Conservation (phyloP, 768 basidiomycete species). For the Psilocybe cubensis region DNA sequence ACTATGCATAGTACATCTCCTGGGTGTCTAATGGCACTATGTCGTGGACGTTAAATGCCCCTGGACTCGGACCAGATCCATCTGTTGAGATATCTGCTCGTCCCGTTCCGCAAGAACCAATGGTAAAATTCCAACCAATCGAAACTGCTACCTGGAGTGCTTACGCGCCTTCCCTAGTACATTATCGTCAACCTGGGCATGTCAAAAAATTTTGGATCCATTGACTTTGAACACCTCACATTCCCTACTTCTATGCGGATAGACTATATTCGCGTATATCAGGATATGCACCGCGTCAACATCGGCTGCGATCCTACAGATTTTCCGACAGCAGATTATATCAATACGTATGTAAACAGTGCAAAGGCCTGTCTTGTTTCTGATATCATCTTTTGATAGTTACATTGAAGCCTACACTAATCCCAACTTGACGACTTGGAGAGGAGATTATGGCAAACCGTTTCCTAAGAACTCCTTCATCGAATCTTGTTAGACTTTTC, state of each 20-base stretch:
- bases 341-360: conserved; percentile 49
- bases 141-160: neutral
- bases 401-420: conserved; percentile 75
- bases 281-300: conserved; percentile 58
- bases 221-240: conserved; percentile 68
- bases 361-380: neutral
- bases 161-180: conserved; percentile 51
- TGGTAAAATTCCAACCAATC: conserved; percentile 61
- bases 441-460: conserved; percentile 51
- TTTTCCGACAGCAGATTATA: conserved; percentile 74
- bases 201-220: conserved; percentile 73
- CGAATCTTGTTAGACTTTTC: conserved; percentile 33
- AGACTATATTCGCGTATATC: conserved; percentile 72
- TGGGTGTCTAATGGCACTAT: conserved; percentile 75
- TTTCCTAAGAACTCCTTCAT: conserved; percentile 65
- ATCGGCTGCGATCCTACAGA: conserved; percentile 72
- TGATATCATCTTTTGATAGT: conserved; percentile 21
- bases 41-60: conserved; percentile 78
- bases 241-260: conserved; percentile 62
- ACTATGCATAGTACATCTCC: conserved; percentile 68
- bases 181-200: conserved; percentile 85
- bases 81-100: conserved; percentile 63
- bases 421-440: conserved; percentile 60
- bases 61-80: conserved; percentile 67
- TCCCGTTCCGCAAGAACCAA: conserved; percentile 81